phyloP scores from a whole-genome alignment of 1,284 basidiomycete genomes.

The Neolentinus lepideus region DNA sequence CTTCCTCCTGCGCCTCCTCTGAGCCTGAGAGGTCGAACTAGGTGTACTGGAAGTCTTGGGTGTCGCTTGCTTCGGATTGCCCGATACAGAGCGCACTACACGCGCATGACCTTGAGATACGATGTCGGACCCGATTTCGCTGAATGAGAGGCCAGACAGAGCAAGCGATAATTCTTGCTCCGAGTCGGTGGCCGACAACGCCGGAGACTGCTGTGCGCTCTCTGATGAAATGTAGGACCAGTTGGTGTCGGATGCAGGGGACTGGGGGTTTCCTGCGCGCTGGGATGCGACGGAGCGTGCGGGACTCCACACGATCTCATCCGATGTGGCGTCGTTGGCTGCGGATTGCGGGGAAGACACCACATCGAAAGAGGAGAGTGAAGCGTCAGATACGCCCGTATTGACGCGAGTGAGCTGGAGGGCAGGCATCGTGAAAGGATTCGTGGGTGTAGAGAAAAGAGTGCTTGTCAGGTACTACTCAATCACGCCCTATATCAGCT shows the following conservation, averaged over 20 bases:
- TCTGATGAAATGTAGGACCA: constrained; percentile 25
- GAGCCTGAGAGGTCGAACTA: neutral
- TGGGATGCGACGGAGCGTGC: neutral
- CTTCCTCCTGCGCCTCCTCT: constrained; percentile 9
- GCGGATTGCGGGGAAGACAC: constrained; percentile 1
- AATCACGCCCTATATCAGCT: neutral
- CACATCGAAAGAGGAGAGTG: constrained; percentile 2
- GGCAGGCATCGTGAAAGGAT: neutral
- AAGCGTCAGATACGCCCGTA: neutral
- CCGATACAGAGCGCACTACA: neutral
- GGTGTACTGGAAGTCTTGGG: neutral
- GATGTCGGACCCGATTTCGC: neutral
- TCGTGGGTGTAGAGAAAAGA: constrained; percentile 16
- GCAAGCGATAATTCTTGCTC: neutral
- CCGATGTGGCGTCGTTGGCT: constrained; percentile 4
- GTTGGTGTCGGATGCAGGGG: constrained; percentile 29
- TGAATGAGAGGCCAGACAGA: neutral
- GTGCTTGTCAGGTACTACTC: constrained; percentile 4
- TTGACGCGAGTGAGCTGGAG: neutral
- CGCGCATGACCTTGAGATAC: neutral
- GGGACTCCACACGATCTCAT: constrained; percentile 13
- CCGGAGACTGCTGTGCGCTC: neutral
- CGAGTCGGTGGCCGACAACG: neutral
- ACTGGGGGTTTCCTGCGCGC: constrained; percentile 13
- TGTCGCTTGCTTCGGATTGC: neutral